Conservation (phyloP, 495 filamentous ascomycete species). For the Entonaema liquescens region DNA sequence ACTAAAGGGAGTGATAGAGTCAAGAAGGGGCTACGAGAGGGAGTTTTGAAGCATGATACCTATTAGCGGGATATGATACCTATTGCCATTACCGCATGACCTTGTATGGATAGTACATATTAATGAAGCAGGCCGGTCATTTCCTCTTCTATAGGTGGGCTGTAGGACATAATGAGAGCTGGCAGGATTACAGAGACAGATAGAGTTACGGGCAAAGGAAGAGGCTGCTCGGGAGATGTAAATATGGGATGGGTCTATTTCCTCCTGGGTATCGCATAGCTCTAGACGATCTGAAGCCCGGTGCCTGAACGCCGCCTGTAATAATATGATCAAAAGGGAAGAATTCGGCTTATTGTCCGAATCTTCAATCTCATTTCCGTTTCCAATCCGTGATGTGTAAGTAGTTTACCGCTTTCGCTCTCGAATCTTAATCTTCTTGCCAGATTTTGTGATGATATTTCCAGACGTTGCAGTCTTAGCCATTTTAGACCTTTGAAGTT, state of each 20-base stretch:
- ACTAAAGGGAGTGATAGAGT: not conserved
- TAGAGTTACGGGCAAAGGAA: slow-evolving; percentile 9
- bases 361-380: slow-evolving; percentile 6
- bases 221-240: slow-evolving; percentile 19
- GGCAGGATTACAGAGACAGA: not conserved
- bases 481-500: slow-evolving; percentile 70
- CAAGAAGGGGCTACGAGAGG: not conserved
- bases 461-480: slow-evolving; percentile 74
- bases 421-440: slow-evolving; percentile 82
- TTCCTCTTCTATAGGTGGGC: slow-evolving; percentile 40
- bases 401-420: slow-evolving; percentile 76
- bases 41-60: slow-evolving; percentile 12
- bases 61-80: not conserved
- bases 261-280: slow-evolving; percentile 42
- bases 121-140: slow-evolving; percentile 40
- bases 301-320: slow-evolving; percentile 39
- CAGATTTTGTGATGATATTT: slow-evolving; percentile 76
- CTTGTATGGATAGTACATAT: slow-evolving; percentile 29
- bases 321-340: slow-evolving; percentile 31
- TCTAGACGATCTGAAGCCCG: slow-evolving; percentile 35
- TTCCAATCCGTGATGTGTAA: slow-evolving; percentile 1
- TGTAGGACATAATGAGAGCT: slow-evolving; percentile 39
- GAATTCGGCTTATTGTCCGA: slow-evolving; percentile 20
- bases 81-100: not conserved
- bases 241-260: slow-evolving; percentile 31